A percentile compares a stretch with the other conserved stretches of the same genome.
phyloP scores from a whole-genome alignment of 2,329 filamentous ascomycete genomes.

The Xylaria sp. region DNA sequence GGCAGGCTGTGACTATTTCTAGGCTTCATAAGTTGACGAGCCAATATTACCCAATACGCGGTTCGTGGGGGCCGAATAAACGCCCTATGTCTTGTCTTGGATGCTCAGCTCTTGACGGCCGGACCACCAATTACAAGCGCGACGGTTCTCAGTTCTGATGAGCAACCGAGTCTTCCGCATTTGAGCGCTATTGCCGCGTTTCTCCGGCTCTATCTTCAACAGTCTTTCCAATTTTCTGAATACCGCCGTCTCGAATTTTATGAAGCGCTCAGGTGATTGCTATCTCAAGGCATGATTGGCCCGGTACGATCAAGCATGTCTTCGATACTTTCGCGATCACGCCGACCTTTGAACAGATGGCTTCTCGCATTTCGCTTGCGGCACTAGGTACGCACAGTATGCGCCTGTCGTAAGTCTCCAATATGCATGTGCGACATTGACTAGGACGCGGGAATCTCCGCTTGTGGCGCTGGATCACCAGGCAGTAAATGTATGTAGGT shows the following conservation, averaged over 20 bases:
- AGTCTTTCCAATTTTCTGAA: neutral
- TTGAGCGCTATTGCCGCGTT: neutral
- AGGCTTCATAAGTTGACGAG: constrained; percentile 21
- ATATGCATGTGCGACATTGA: constrained; percentile 27
- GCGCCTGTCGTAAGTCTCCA: constrained; percentile 28
- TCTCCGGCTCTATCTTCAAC: neutral
- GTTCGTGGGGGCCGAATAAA: constrained; percentile 27
- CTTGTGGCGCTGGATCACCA: constrained; percentile 22
- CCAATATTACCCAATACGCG: constrained; percentile 22
- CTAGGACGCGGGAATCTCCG: constrained; percentile 28
- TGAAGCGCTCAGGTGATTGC: neutral
- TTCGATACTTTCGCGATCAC: constrained; percentile 12
- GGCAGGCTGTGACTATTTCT: constrained; percentile 28
- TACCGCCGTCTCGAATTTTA: constrained; percentile 9
- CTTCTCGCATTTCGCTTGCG: constrained; percentile 22
- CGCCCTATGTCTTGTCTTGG: constrained; percentile 28
- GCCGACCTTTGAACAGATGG: constrained; percentile 12
- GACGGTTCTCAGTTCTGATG: neutral
- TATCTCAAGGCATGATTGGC: constrained; percentile 6
- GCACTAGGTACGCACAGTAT: neutral
- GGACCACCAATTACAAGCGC: neutral
- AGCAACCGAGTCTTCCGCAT: constrained; percentile 10
- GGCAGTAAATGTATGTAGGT: constrained; percentile 7
- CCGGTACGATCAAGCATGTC: neutral
- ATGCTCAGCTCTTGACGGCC: constrained; percentile 18